Evolutionary conservation across 2,329 filamentous ascomycete genomes (phyloP), one percentile per base, ranked within the genome.

Genomic region (Colletotrichum scovillei): DNA sequence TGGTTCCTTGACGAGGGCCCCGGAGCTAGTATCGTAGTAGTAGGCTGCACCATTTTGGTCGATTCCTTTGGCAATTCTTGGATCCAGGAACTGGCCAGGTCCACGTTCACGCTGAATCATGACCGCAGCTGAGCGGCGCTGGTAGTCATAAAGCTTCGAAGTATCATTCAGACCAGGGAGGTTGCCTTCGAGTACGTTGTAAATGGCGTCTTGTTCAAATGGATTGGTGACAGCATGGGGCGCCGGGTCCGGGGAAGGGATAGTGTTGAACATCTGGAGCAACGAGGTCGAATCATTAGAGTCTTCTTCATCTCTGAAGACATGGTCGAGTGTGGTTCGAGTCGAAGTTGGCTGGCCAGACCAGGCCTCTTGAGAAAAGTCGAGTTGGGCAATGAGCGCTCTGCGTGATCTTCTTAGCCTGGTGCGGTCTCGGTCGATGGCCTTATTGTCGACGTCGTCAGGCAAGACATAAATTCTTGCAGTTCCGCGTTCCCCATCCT

Each of bases 31-130:
- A 74, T 95, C 92, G 76, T 92, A 92, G 79, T 93, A 97, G 85
- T 92, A 98, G 0, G 78, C 76, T 0, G 82, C 79, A 0, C 91
- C 92, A 4, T 87, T 82, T 35, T 94, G 93, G 63, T 93, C 92
- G 2, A 79, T 78, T 1, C 90, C 85, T 5, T 83, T 76, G 63
- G 91, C 88, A 2, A 97, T 84, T 5, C 95, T 89, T 11, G 95
- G 94, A 80, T 98, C 95, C 9, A 95, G 82, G 6, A 90, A 84
- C 32, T 89, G 85, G 5, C 87, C 86, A 0, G 93, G 91, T 26
- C 91, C 88, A 6, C 88, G 82, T 81, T 98, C 96, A 66, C 92
- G 91, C 79, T 97, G 92, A 22, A 98, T 83, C 95, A 98, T 98
- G 32, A 92, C 80, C 4, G 94, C 94, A 0, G 93, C 92, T 1